Evolutionary conservation across 2,329 filamentous ascomycete species (phyloP), one percentile per base, ranked within the genome.

Genomic region (Aspergillus ochraceus): DNA sequence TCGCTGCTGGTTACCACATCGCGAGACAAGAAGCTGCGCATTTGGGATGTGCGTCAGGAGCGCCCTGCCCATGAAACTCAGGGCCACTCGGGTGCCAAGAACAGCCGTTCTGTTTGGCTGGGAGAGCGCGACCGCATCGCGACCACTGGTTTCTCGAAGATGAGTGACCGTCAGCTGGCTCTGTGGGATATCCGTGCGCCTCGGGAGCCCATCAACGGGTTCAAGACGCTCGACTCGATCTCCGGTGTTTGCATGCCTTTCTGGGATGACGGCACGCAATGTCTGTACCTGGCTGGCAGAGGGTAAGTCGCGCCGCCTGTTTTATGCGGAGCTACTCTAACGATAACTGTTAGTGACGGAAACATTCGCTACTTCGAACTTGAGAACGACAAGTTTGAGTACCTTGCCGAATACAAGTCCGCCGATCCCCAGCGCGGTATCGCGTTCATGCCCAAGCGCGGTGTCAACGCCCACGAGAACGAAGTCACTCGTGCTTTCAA

Each of bases 291-390:
- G 73, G 95, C 95, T 70, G 95, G 95, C 74, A 98, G 98, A 83
- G 95, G 94, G 91, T 94, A 79, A 81, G 90, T 51, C 24, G 42
- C 9, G 19, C 4, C 57, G 30, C 4, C 1, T 2, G 4, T 14
- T 11, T 4, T 4, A 22, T 20, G 8, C 26, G 8, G 20, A 32
- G 17, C 36, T 50, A 24, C 20, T 32, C 64, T 71, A 49, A 70
- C 26, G 6, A 8, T 58, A 24, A 19, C 52, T 49, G 29, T 8
- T 63, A 95, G 91, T 77, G 95, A 99, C 74, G 95, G 95, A 72
- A 99, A 99, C 79, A 99, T 99, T 73, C 93, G 95, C 65, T 99
- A 99, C 84, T 99, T 91, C 76, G 95, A 99, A 79, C 96, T 96
- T 73, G 91, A 96, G 74, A 96, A 98, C 79, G 94, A 98, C 83